A percentile compares a stretch with the other conserved stretches of the same genome.
Conservation (phyloP, 2,329 filamentous ascomycete species). For the Stagonosporopsis tanaceti region DNA sequence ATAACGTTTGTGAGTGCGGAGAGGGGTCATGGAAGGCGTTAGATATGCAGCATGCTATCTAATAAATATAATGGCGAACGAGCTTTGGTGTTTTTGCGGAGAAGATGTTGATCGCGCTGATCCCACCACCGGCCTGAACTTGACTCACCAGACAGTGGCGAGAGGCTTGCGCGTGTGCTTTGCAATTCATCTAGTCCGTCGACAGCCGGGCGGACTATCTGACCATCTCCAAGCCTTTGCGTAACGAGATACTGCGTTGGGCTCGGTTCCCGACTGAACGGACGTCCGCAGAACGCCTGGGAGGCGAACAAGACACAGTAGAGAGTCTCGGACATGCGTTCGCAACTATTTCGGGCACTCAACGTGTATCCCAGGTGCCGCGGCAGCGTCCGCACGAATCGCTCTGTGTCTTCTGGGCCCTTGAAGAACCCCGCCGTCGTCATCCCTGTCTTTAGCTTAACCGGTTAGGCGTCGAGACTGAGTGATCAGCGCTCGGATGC, state of each 20-base stretch:
- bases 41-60: slow-evolving; percentile 3
- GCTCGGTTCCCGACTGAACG: slow-evolving; percentile 17
- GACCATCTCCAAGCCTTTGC: slow-evolving; percentile 6
- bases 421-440: slow-evolving; percentile 20
- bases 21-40: slow-evolving; percentile 10
- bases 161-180: slow-evolving; percentile 38
- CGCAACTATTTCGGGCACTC: slow-evolving; percentile 21
- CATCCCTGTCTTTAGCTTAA: slow-evolving; percentile 32
- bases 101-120: slow-evolving; percentile 27
- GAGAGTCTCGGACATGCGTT: slow-evolving; percentile 16
- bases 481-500: slow-evolving; percentile 32
- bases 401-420: slow-evolving; percentile 26
- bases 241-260: slow-evolving; percentile 12
- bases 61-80: slow-evolving; percentile 9
- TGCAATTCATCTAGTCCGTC: slow-evolving; percentile 14
- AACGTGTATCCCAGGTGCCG: slow-evolving; percentile 13
- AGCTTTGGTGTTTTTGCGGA: slow-evolving; percentile 19
- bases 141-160: slow-evolving; percentile 28
- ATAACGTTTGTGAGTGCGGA: slow-evolving; percentile 5
- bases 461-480: slow-evolving; percentile 36
- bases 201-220: slow-evolving; percentile 10
- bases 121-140: slow-evolving; percentile 16
- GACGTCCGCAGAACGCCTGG: slow-evolving; percentile 13
- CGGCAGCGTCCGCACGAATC: slow-evolving; percentile 19
- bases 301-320: slow-evolving; percentile 17